These are phyloP conservation scores for Phytophthora cryptogea DNA, from an alignment of 352 stramenopile species.

Conservation along the genomic window DNA sequence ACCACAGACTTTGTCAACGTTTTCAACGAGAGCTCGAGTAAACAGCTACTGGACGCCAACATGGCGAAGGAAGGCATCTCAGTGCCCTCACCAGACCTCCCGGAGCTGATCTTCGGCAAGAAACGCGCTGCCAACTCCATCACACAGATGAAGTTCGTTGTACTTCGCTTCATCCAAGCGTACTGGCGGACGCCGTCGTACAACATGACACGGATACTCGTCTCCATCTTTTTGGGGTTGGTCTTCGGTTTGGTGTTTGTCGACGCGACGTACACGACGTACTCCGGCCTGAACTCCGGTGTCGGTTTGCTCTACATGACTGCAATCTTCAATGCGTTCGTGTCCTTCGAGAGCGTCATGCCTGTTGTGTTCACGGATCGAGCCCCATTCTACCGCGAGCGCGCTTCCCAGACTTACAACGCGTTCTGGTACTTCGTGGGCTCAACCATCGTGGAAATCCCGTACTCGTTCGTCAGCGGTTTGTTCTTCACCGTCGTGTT, in stretches of 20 bases:
- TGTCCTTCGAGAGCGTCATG: slow-evolving; percentile 78
- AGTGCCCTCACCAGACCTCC: slow-evolving; percentile 27
- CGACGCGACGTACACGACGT: slow-evolving; percentile 22
- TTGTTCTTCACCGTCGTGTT: slow-evolving; percentile 46
- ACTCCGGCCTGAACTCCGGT: slow-evolving; percentile 44
- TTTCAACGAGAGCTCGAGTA: slow-evolving; percentile 41
- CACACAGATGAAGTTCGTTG: slow-evolving; percentile 41
- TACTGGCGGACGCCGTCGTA: slow-evolving; percentile 76
- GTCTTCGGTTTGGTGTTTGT: slow-evolving; percentile 56
- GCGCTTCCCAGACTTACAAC: slow-evolving; percentile 81
- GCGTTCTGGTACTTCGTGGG: slow-evolving; percentile 62
- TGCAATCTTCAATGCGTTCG: slow-evolving; percentile 79
- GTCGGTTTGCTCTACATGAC: slow-evolving; percentile 83
- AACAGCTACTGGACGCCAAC: slow-evolving; percentile 16
- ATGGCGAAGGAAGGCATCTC: slow-evolving; percentile 39
- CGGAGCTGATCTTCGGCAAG: slow-evolving; percentile 30
- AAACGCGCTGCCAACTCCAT: slow-evolving; percentile 33
- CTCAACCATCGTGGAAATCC: slow-evolving; percentile 59
- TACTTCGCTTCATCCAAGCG: slow-evolving; percentile 27
- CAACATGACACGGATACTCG: slow-evolving; percentile 63
- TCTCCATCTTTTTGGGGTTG: slow-evolving; percentile 55
- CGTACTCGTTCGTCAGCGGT: slow-evolving; percentile 29
- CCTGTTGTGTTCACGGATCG: slow-evolving; percentile 79
- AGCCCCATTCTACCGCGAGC: slow-evolving; percentile 72
- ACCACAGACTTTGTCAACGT: slow-evolving; percentile 39